A percentile compares a stretch with the other conserved stretches of the same genome.
phyloP scores from a whole-genome alignment of 2,329 filamentous ascomycete species.

The Lanzia echinophila region DNA sequence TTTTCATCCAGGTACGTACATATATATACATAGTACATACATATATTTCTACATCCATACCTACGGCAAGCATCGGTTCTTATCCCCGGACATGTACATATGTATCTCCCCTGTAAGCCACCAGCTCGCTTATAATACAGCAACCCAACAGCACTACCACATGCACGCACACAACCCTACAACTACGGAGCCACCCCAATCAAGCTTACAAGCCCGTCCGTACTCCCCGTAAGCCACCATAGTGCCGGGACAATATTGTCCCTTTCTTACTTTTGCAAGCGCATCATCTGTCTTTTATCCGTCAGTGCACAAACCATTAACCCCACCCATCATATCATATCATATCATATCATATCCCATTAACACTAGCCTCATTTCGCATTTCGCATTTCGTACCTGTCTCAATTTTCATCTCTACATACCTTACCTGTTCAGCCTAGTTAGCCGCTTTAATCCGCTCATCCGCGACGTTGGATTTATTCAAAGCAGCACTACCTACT shows the following conservation, averaged over 20 bases:
- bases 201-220: background rate
- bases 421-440: too few species aligned
- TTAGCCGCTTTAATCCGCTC: too few species aligned
- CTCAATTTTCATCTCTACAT: too few species aligned
- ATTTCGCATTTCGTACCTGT: conserved; percentile 1
- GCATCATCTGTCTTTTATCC: background rate
- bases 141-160: background rate
- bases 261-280: conserved; percentile 7
- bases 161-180: background rate
- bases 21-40: background rate
- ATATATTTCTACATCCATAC: too few species aligned
- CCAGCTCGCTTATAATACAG: background rate
- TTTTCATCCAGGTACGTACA: background rate
- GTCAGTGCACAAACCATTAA: background rate
- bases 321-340: background rate
- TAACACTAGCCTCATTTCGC: background rate
- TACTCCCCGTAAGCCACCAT: background rate
- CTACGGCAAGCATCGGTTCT: background rate
- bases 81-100: background rate
- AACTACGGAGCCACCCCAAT: background rate
- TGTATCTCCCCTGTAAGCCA: background rate
- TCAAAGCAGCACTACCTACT: too few species aligned
- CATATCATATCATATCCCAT: background rate
- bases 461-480: too few species aligned
- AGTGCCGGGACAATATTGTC: conserved; percentile 6